Evolutionary conservation across 2,329 filamentous ascomycete genomes (phyloP).

Genomic region (Aspergillus pseudoviridinutans): DNA sequence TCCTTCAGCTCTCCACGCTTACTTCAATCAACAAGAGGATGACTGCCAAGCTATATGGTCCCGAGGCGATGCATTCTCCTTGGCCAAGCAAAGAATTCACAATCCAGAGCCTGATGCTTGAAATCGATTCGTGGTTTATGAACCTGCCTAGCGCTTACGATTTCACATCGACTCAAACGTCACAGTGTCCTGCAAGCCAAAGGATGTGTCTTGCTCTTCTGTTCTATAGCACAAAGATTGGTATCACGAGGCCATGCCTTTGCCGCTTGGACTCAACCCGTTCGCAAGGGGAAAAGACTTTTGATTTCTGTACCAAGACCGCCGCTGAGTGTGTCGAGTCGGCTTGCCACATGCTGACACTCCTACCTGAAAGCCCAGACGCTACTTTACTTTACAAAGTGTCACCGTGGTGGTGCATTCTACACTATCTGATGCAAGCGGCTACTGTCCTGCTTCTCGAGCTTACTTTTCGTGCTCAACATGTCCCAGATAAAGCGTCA

Average conservation of each 20-base stretch:
- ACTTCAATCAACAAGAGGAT: conserved; percentile 36
- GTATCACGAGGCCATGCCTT: conserved; percentile 42
- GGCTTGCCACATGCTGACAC: conserved; percentile 37
- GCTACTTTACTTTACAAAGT: conserved; percentile 33
- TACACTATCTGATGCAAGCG: conserved; percentile 45
- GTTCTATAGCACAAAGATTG: conserved; percentile 42
- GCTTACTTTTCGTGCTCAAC: conserved; percentile 39
- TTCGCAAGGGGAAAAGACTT: conserved; percentile 27
- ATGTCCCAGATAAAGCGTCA: conserved; percentile 39
- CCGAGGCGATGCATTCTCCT: conserved; percentile 30
- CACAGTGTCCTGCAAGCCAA: conserved; percentile 30
- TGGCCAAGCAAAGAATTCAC: conserved; percentile 38
- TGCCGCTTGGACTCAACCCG: conserved; percentile 36
- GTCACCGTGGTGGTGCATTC: conserved; percentile 43
- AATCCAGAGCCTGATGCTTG: conserved; percentile 35
- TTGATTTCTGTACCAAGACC: conserved; percentile 36
- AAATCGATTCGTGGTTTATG: conserved; percentile 39
- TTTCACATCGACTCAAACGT: conserved; percentile 36
- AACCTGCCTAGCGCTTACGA: conserved; percentile 38
- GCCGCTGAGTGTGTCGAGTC: conserved; percentile 42
- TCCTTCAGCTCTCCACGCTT: conserved; percentile 36
- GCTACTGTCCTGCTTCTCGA: conserved; percentile 43
- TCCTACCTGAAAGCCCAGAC: conserved; percentile 40
- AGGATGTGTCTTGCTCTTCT: conserved; percentile 39
- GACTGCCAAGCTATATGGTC: conserved; percentile 38